Base-by-base conservation (phyloP, 225 moss, liverwort and hornwort genomes). In the Anthoceros angustus region DNA sequence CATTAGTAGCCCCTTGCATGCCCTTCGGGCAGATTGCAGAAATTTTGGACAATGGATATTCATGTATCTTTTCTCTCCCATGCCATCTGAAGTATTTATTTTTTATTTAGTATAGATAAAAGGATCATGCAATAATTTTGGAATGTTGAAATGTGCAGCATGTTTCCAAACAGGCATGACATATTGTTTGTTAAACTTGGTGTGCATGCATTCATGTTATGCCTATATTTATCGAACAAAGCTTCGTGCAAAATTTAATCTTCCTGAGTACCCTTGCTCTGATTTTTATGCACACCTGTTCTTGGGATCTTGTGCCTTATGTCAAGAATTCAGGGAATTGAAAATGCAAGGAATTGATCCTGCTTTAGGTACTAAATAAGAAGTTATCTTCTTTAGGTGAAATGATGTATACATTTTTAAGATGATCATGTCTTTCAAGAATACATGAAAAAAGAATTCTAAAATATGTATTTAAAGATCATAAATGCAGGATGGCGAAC, bases 31-130 rank as follows among this genome's bases (percentile, higher is more conserved):
- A 55, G 23, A 55, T 55, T 15, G 55, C 55, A 55, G 55, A 55
- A 55, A 55, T 55, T 18, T 55, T 55, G 23, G 55, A 55, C 55
- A 55, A 55, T 23, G 55, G 55, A 55, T 55, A 55, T 20, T 55
- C 55, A 55, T 55, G 55, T 55, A 23, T 55, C 5, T 15, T 55
- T 11, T 16, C 45, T 55, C 18, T 18, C 55, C 18, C 18, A 55
- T 6, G n/a, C n/a, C 7, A 55, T 55, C 14, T 55, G 16, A 46
- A 46, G 45, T 46, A 2, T 46, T 46, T 46, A 0, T 46, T 46
- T 46, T 46, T 11, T 46, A 46, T 46, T 46, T 6, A 11, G 11
- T 6, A 46, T 46, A 2, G 45, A 16, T 46, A 1, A 11, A 46
- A 46, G 2, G 16, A 11, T 46, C 16, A 3, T 3, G 14, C 23